phyloP scores from a whole-genome alignment of 371 early-diverging fungal genomes.

The Amoeboaphelidium protococcarum region DNA sequence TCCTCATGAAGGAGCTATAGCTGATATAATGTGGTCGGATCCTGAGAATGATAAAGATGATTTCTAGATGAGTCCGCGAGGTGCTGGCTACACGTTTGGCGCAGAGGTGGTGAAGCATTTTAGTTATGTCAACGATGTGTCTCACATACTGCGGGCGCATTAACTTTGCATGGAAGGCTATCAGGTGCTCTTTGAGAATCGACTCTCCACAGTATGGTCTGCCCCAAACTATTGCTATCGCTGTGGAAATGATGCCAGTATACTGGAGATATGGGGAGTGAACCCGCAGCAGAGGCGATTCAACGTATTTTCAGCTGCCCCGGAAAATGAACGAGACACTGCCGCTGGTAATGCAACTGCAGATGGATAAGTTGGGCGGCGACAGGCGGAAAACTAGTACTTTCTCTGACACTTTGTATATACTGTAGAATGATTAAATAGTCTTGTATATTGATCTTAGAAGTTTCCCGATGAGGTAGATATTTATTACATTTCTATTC shows the following conservation, averaged over 20 bases:
- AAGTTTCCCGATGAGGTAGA: too few relatives aligned
- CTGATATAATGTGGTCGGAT: constrained; percentile 96
- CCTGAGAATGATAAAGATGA: constrained; percentile 48
- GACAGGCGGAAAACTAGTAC: too few relatives aligned
- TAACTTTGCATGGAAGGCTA: constrained; percentile 91
- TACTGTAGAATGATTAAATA: too few relatives aligned
- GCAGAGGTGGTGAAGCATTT: constrained; percentile 54
- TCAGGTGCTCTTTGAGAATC: constrained; percentile 58
- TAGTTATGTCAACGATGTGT: constrained; percentile 49
- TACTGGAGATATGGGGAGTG: constrained; percentile 64
- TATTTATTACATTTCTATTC: too few relatives aligned
- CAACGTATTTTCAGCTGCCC: constrained; percentile 70
- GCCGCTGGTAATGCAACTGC: too few relatives aligned
- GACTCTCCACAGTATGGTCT: constrained; percentile 69
- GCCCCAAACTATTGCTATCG: constrained; percentile 82
- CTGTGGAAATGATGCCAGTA: constrained; percentile 76
- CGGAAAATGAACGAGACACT: constrained; percentile 42
- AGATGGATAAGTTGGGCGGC: too few relatives aligned
- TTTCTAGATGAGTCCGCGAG: constrained; percentile 59
- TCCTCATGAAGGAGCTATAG: constrained; percentile 95
- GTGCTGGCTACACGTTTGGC: constrained; percentile 89
- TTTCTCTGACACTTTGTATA: too few relatives aligned
- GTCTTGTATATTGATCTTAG: too few relatives aligned
- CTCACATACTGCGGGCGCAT: constrained; percentile 76
- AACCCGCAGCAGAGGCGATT: constrained; percentile 32